phyloP scores from a whole-genome alignment of 2,329 filamentous ascomycete genomes.

The Pyrenochaeta sp. region DNA sequence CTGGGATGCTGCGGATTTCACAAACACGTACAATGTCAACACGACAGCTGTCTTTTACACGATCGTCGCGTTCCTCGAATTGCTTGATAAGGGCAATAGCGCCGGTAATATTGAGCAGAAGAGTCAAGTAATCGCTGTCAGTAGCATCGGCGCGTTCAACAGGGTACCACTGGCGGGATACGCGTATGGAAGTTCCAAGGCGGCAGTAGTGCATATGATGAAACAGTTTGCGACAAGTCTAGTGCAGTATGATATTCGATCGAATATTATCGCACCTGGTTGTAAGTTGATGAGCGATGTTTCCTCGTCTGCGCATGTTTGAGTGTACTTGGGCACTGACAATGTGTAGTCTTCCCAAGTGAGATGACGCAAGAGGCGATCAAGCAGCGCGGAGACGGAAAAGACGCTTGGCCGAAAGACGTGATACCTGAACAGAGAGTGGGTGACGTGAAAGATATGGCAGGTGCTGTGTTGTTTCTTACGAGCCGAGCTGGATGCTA shows the following conservation, averaged over 20 bases:
- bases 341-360: slow-evolving; percentile 9
- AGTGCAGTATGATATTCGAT: slow-evolving; percentile 54
- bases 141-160: slow-evolving; percentile 13
- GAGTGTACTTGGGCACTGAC: background rate
- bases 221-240: slow-evolving; percentile 57
- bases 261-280: slow-evolving; percentile 56
- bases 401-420: slow-evolving; percentile 1
- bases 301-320: background rate
- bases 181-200: slow-evolving; percentile 12
- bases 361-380: slow-evolving; percentile 7
- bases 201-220: slow-evolving; percentile 47
- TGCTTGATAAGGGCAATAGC: slow-evolving; percentile 52
- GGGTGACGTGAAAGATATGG: slow-evolving; percentile 55
- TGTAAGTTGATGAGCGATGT: slow-evolving; percentile 47
- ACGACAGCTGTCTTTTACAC: slow-evolving; percentile 50
- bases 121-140: slow-evolving; percentile 11
- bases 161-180: slow-evolving; percentile 12
- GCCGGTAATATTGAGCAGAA: slow-evolving; percentile 11
- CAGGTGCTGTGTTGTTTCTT: slow-evolving; percentile 59
- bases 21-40: slow-evolving; percentile 34
- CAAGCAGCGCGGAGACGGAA: background rate
- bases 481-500: slow-evolving; percentile 61
- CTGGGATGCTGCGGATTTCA: slow-evolving; percentile 41
- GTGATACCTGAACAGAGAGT: slow-evolving; percentile 53
- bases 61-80: slow-evolving; percentile 47